Evolutionary conservation across 2,329 filamentous ascomycete species (phyloP).

Genomic region (Aspergillus flavus): DNA sequence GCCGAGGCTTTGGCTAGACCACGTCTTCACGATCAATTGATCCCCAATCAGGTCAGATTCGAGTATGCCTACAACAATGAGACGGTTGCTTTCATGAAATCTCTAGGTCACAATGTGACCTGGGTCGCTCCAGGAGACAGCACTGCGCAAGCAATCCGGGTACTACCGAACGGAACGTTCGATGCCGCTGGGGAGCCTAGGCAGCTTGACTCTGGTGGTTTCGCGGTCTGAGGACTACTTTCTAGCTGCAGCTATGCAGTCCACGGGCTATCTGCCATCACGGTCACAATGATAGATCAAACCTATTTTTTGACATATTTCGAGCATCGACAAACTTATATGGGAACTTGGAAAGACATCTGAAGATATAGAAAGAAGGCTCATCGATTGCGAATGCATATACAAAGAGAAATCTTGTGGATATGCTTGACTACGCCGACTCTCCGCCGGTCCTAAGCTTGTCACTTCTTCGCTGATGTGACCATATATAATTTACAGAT

Average conservation of each 20-base stretch:
- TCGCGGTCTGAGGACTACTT: conserved; percentile 48
- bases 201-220: conserved; percentile 70
- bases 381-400: background rate
- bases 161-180: conserved; percentile 67
- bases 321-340: background rate
- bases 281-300: no score
- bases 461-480: background rate
- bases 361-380: background rate
- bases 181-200: conserved; percentile 78
- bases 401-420: background rate
- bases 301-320: background rate
- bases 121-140: conserved; percentile 67
- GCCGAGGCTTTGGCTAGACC: conserved; percentile 65
- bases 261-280: background rate
- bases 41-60: conserved; percentile 69
- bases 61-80: conserved; percentile 69
- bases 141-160: conserved; percentile 70
- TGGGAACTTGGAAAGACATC: background rate
- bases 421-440: background rate
- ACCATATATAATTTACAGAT: background rate
- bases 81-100: conserved; percentile 65
- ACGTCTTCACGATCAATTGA: conserved; percentile 78
- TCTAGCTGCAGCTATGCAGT: background rate
- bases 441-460: background rate
- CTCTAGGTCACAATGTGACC: conserved; percentile 70